These are phyloP conservation scores for Lycium ferocissimum DNA, from an alignment of 257 asterid species.

Conservation along the genomic window DNA sequence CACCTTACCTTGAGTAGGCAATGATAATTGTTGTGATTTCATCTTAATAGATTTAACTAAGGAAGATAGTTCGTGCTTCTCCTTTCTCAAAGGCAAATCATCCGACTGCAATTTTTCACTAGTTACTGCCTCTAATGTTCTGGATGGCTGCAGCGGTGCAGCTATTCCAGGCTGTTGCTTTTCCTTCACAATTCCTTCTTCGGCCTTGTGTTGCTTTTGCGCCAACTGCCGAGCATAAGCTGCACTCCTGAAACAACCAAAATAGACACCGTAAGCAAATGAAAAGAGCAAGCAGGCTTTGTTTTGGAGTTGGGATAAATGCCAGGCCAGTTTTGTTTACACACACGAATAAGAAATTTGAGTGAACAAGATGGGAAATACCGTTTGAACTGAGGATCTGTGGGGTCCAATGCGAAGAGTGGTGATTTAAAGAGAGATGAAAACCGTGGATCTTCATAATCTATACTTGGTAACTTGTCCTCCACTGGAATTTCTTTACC, in stretches of 20 bases:
- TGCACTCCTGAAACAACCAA: slow-evolving; percentile 55
- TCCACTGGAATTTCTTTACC: slow-evolving; percentile 63
- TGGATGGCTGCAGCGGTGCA: slow-evolving; percentile 15
- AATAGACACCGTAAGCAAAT: not conserved
- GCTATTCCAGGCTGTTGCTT: slow-evolving; percentile 25
- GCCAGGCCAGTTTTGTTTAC: not conserved
- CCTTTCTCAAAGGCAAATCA: slow-evolving; percentile 36
- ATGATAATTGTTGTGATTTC: slow-evolving; percentile 56
- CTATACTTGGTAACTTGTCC: slow-evolving; percentile 64
- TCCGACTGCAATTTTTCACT: slow-evolving; percentile 33
- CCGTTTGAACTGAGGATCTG: slow-evolving; percentile 98
- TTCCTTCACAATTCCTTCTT: slow-evolving; percentile 28
- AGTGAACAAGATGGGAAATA: slow-evolving; percentile 31
- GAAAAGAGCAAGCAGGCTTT: not conserved
- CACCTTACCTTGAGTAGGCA: slow-evolving; percentile 42
- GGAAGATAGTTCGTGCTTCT: slow-evolving; percentile 56
- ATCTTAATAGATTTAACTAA: slow-evolving; percentile 60
- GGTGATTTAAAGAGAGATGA: slow-evolving; percentile 63
- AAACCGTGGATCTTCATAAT: slow-evolving; percentile 82
- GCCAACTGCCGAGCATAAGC: slow-evolving; percentile 53
- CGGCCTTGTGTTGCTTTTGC: slow-evolving; percentile 39
- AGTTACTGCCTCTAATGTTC: slow-evolving; percentile 25
- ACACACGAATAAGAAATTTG: not conserved
- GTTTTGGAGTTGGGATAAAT: not conserved
- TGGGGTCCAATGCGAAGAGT: slow-evolving; percentile 84